These are phyloP conservation scores for Candida frijolesensis DNA, from an alignment of 1,139 yeast genomes.

Conservation along the genomic window DNA sequence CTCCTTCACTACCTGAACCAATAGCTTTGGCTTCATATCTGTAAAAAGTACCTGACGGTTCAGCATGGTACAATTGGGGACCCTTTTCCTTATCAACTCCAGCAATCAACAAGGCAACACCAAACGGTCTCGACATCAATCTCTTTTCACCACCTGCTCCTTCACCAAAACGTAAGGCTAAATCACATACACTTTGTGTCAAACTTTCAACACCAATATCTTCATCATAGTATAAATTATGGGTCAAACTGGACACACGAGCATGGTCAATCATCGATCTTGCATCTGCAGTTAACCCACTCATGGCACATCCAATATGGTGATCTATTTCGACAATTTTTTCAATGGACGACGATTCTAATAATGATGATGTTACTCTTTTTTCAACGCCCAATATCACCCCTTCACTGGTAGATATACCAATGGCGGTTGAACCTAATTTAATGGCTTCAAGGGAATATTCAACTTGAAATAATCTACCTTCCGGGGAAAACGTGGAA, in stretches of 20 bases:
- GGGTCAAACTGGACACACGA: constrained; percentile 87
- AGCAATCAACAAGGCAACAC: constrained; percentile 95
- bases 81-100: constrained; percentile 93
- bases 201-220: constrained; percentile 89
- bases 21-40: constrained; percentile 98
- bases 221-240: constrained; percentile 88
- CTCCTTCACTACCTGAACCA: constrained; percentile 99
- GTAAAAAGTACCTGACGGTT: constrained; percentile 97
- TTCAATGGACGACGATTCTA: constrained; percentile 92
- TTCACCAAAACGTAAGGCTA: constrained; percentile 96
- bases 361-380: constrained; percentile 88
- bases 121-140: constrained; percentile 98
- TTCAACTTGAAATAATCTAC: constrained; percentile 97
- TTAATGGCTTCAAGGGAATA: constrained; percentile 97
- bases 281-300: constrained; percentile 98
- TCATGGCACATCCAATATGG: constrained; percentile 98
- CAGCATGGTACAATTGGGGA: constrained; percentile 97
- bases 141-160: constrained; percentile 98
- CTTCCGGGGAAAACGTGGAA: constrained; percentile 97
- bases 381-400: constrained; percentile 96
- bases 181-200: constrained; percentile 95
- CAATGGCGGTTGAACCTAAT: constrained; percentile 96
- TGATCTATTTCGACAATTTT: constrained; percentile 92
- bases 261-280: constrained; percentile 99
- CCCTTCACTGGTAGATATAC: constrained; percentile 95